Evolutionary conservation across 2,329 filamentous ascomycete genomes (phyloP), one percentile per base, ranked within the genome.

Genomic region (Neoascochyta sp.): DNA sequence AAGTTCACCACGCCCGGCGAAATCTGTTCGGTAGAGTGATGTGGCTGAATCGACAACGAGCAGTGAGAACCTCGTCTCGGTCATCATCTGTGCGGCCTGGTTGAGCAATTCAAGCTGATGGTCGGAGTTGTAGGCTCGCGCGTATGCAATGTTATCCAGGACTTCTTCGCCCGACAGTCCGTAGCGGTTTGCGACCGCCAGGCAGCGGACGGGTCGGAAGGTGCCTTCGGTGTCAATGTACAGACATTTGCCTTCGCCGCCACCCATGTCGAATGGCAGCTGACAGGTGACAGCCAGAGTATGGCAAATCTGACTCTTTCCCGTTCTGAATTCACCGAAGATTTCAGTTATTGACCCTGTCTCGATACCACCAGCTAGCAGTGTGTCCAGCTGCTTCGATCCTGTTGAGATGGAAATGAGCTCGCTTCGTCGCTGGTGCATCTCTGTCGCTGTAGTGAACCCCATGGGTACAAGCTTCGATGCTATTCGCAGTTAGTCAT

Each of bases 211-310:
- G 0, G 92, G 93, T 42, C 65, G 80, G 60, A 98, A 98, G 1
- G 92, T 98, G 39, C 92, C 93, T 63, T 98, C 92, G 0, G 92
- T 98, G 54, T 98, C 92, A 46, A 98, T 98, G 57, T 98, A 98
- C 27, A 98, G 74, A 56, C 93, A 98, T 62, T 98, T 98, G 25
- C 92, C 92, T 66, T 98, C 92, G 16, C 93, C 92, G 33, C 92
- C 92, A 30, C 92, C 93, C 90, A 96, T 96, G 58, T 98, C 92
- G 60, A 98, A 96, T 1, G 92, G 92, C 23, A 98, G 65, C 64
- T 98, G 92, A 60, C 93, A 98, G 25, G 92, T 98, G 16, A 98
- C 92, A 1, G 93, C 92, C n/a, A 98, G 74, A 0, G 92, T 98
- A 62, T 98, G 93, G 54, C 92, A 98, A 35, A 98, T 90, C 65